Evolutionary conservation across 2,329 filamentous ascomycete species (phyloP).

Genomic region (Arthrocladium fulminans): DNA sequence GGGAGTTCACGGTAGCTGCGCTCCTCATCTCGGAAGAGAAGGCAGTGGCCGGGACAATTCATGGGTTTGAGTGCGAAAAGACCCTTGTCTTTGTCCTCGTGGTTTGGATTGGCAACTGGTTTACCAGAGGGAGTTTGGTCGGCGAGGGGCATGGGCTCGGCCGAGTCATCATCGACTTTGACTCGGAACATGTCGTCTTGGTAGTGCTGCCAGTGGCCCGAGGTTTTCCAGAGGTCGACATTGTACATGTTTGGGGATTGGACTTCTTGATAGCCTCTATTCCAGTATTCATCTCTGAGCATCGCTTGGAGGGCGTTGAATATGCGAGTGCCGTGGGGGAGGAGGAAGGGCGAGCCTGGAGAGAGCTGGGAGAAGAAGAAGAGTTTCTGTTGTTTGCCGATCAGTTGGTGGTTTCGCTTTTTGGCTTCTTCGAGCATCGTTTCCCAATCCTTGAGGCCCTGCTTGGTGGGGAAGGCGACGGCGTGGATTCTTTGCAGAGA

Average conservation of each 20-base stretch:
- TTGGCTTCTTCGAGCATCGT: constrained; percentile 96
- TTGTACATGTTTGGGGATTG: constrained; percentile 97
- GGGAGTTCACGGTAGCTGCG: constrained; percentile 85
- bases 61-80: constrained; percentile 85
- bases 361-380: constrained; percentile 95
- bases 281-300: constrained; percentile 80
- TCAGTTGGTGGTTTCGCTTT: constrained; percentile 88
- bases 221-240: constrained; percentile 82
- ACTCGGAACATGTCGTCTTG: constrained; percentile 95
- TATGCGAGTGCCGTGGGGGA: constrained; percentile 86
- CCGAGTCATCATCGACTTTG: constrained; percentile 34
- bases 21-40: constrained; percentile 75
- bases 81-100: constrained; percentile 57
- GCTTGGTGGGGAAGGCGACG: constrained; percentile 95
- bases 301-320: constrained; percentile 81
- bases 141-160: constrained; percentile 19
- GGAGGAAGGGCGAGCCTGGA: constrained; percentile 86
- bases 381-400: constrained; percentile 90
- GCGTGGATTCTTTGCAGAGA: constrained; percentile 94
- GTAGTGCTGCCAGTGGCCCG: constrained; percentile 90
- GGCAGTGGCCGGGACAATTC: constrained; percentile 94
- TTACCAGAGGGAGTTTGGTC: constrained; percentile 20
- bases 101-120: constrained; percentile 27
- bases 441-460: constrained; percentile 83
- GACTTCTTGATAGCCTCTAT: constrained; percentile 88